These are phyloP conservation scores for Sporisorium scitamineum DNA, from an alignment of 1,284 basidiomycete species.

Conservation along the genomic window DNA sequence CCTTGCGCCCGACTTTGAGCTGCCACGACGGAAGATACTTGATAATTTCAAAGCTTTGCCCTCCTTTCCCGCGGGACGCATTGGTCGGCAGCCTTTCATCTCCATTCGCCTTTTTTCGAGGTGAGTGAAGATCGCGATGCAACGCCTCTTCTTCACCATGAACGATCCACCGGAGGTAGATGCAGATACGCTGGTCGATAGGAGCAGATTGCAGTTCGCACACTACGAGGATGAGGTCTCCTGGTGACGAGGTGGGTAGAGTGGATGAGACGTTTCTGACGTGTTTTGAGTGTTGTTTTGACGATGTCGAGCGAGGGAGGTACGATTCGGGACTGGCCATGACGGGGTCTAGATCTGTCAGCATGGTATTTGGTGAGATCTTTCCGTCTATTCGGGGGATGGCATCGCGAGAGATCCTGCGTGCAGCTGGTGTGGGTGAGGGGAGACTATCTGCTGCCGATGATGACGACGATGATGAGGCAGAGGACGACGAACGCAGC, in stretches of 20 bases:
- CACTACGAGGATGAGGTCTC: constrained; percentile 43
- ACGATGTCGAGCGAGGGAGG: background rate
- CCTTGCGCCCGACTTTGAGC: constrained; percentile 17
- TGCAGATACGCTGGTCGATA: constrained; percentile 40
- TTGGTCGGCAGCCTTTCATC: background rate
- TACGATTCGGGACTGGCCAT: constrained; percentile 31
- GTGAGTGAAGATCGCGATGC: constrained; percentile 3
- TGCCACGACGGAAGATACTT: constrained; percentile 36
- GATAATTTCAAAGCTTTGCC: constrained; percentile 34
- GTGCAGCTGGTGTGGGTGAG: constrained; percentile 15
- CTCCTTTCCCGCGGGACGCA: background rate
- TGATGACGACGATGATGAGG: constrained; percentile 2
- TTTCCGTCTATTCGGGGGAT: background rate
- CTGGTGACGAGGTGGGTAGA: constrained; percentile 23
- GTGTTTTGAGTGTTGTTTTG: background rate
- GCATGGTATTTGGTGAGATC: constrained; percentile 10
- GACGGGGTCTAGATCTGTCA: constrained; percentile 24
- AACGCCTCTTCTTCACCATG: constrained; percentile 34
- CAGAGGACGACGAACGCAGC: constrained; percentile 5
- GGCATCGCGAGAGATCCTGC: background rate
- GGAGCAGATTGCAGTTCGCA: constrained; percentile 47
- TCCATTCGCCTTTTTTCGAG: background rate
- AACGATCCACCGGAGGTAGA: constrained; percentile 47
- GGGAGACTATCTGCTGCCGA: background rate
- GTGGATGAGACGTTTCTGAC: background rate